Evolutionary conservation across 345 rosid genomes (phyloP), one percentile per base, ranked within the genome.

Genomic region (Arabidopsis arenosa): DNA sequence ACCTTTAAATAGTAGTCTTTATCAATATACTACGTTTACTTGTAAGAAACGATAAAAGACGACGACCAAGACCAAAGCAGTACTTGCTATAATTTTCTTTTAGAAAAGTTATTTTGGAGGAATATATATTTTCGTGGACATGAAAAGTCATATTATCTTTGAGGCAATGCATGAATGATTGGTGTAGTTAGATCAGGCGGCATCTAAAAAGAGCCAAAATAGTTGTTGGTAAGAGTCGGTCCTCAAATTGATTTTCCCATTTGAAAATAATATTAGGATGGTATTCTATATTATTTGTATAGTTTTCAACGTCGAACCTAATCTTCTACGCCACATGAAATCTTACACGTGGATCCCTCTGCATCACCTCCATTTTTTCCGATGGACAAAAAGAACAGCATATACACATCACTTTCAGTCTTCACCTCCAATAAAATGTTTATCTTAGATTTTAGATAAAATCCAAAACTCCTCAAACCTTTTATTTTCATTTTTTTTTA

Each of bases 71-170:
- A 66, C 62, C 62, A 60, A 52, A 60, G 32, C 32, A 60, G 30
- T 52, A 41, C 55, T 59, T 33, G 4, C 5, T 23, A 45, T 45
- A 13, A 23, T 55, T 75, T 47, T 68, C 49, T 47, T 55, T 15
- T 15, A 51, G 0, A 49, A 7, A 15, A 18, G 14, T 18, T 64
- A 23, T 51, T 55, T 52, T 33, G 14, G 9, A 36, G 64, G 40
- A 37, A 49, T 65, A 78, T 48, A 18, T 14, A 37, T 13, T 66
- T 60, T 60, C 7, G 74, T 73, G 77, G 73, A 72, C 74, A 8
- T 45, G 52, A 78, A 61, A 73, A 78, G 78, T 78, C 78, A 73
- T 73, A 67, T 78, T 67, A 73, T 67, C 74, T 66, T 66, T 9
- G 18, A 40, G 23, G 68, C 39, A 56, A 14, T 32, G 48, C 23